Base-by-base conservation (phyloP, 768 basidiomycete species). In the Sutorius australiensis region DNA sequence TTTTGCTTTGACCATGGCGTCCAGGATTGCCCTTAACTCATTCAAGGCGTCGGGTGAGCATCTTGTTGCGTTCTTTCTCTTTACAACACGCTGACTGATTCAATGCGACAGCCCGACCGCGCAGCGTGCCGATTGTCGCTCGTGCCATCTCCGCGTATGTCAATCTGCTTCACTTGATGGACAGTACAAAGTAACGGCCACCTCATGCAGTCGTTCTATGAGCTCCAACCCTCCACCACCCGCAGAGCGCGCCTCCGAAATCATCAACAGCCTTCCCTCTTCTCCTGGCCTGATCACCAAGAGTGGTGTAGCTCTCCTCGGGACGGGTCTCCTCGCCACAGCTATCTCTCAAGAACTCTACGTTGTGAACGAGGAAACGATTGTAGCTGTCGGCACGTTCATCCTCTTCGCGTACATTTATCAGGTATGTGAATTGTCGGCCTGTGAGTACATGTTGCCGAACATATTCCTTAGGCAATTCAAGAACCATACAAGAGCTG, bases 331-430 rank as follows among this genome's bases (percentile, higher is more conserved):
- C 55, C 75, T 86, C 51, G 95, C 95, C 14, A 82, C 92, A 6
- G 95, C 94, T 67, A 94, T 98, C 73, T 95, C 93, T 13, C 89
- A 93, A 68, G 95, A 99, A 74, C 84, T 98, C 46, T 98, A 98
- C 67, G 95, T 99, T 55, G 83, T 95, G 66, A 97, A 97, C 71
- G 95, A 98, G 72, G 97, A 98, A 78, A 85, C 90, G 21, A 86
- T 98, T 59, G 79, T 98, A 42, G 83, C 91, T 33, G 78, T 86
- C 36, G 94, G 91, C 21, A 90, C 89, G 61, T 75, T 88, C 58
- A 85, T 95, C 55, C 83, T 97, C 64, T 81, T 92, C 60, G 80
- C 83, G 42, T 89, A 86, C 69, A 78, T 95, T 62, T 92, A 81
- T 64, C 87, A 86, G 81, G 89, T 87, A 69, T 53, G 80, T 72